Evolutionary conservation across 1,284 basidiomycete species (phyloP).

Genomic region (Fistulina hepatica): DNA sequence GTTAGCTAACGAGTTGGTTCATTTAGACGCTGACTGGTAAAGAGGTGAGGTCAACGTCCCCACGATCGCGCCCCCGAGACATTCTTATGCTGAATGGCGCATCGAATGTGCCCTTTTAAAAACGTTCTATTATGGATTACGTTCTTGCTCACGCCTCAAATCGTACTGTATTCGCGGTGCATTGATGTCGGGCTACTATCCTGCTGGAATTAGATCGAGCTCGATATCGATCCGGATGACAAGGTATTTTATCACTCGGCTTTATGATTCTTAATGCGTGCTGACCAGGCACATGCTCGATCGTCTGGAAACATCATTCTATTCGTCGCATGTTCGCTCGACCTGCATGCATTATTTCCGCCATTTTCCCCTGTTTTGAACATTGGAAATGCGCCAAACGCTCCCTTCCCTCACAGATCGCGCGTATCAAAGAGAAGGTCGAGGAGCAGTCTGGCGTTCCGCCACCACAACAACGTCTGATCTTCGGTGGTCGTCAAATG

Average conservation of each 20-base stretch:
- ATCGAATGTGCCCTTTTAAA: too few relatives aligned
- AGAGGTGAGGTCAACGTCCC: constrained; percentile 55
- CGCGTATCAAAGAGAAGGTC: constrained; percentile 95
- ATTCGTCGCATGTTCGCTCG: too few relatives aligned
- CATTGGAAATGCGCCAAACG: background rate
- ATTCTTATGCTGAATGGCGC: too few relatives aligned
- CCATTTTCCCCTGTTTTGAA: background rate
- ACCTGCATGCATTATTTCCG: background rate
- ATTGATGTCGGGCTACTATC: background rate
- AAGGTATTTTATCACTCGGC: constrained; percentile 43
- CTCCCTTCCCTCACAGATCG: constrained; percentile 46
- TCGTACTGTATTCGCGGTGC: constrained; percentile 10
- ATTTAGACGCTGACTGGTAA: constrained; percentile 83
- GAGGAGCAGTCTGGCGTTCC: constrained; percentile 99
- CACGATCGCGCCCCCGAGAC: too few relatives aligned
- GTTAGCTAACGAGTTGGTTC: constrained; percentile 11
- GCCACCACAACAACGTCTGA: constrained; percentile 91
- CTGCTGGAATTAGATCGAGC: constrained; percentile 62
- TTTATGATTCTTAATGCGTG: too few relatives aligned
- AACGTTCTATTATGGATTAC: too few relatives aligned
- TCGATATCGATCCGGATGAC: constrained; percentile 90
- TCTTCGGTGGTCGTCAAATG: constrained; percentile 94
- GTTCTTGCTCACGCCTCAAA: too few relatives aligned
- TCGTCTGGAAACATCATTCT: too few relatives aligned
- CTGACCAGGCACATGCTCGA: too few relatives aligned